Evolutionary conservation across 495 filamentous ascomycete genomes (phyloP), one percentile per base, ranked within the genome.

Genomic region (Cercophora samala): DNA sequence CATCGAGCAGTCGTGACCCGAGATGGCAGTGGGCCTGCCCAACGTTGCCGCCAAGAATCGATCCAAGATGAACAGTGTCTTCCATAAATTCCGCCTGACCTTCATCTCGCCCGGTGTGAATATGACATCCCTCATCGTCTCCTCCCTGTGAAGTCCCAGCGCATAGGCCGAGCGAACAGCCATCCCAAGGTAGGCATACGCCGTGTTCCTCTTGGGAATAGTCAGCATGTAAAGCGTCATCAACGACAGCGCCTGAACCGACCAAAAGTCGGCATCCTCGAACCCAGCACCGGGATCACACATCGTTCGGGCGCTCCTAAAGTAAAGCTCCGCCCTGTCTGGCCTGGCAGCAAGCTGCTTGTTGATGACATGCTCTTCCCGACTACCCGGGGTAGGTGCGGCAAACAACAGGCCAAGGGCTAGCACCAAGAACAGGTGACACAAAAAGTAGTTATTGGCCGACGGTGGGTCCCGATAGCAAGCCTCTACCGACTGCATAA

Each of bases 201-300:
- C 84, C 5, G 83, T 80, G 69, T 89, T 88, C 37, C 86, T 75
- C 69, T 82, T 86, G 23, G 85, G 85, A 21, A 84, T 76, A 1
- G 81, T 73, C 19, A 89, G 73, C 82, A 83, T 86, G 66, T 87
- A 89, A 2, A 89, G 66, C 1, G 86, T 77, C 84, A 88, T 88
- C 62, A 89, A 72, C 0, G 84, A 77, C 64, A 89, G 74, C 19
- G 85, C 85, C 65, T 88, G 87, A 60, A 89, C 78, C 23, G 85
- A 86, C 85, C 86, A 88, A 66, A 88, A 85, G 58, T 84, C 83
- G 56, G 81, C 84, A 74, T 89, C 86, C 72, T 89, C 87, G 58
- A 88, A 83, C 15, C 85, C 85, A n/a, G 77, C 76, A 1, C 79
- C 74, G 5, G 86, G 82, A 60, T 88, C 83, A 37, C 76, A 80